phyloP scores from a whole-genome alignment of 1,139 yeast species.

The Groenewaldozyma auringiensis region DNA sequence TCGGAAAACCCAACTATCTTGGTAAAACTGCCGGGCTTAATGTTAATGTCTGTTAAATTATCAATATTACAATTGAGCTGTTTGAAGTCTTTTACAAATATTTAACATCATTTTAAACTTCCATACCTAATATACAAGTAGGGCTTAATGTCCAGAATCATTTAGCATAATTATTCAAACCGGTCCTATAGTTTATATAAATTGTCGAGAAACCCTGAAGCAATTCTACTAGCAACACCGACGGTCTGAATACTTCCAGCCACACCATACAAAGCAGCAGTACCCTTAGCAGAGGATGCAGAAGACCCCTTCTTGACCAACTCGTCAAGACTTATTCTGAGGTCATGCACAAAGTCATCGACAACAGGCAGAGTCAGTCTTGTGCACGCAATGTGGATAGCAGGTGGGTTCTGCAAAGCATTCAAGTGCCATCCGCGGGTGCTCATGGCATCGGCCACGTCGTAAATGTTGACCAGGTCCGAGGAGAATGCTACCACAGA shows the following conservation, averaged over 20 bases:
- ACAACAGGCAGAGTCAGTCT: slow-evolving; percentile 56
- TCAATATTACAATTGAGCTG: too few relatives aligned
- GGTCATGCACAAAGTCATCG: slow-evolving; percentile 52
- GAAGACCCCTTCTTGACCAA: slow-evolving; percentile 31
- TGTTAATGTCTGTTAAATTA: too few relatives aligned
- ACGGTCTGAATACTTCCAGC: slow-evolving; percentile 83
- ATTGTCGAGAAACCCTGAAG: slow-evolving; percentile 73
- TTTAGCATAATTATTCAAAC: too few relatives aligned
- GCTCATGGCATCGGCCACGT: slow-evolving; percentile 60
- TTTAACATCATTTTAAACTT: too few relatives aligned
- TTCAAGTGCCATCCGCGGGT: slow-evolving; percentile 84
- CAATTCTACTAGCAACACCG: slow-evolving; percentile 75
- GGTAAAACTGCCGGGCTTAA: too few relatives aligned
- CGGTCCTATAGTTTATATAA: slow-evolving; percentile 51
- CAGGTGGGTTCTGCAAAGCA: slow-evolving; percentile 81
- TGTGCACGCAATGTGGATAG: slow-evolving; percentile 85
- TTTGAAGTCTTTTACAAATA: too few relatives aligned
- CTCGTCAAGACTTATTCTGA: slow-evolving; percentile 43
- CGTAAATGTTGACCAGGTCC: slow-evolving; percentile 55
- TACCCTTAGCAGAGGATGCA: slow-evolving; percentile 34
- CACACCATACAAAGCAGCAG: slow-evolving; percentile 89
- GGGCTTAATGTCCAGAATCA: too few relatives aligned
- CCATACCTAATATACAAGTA: too few relatives aligned
- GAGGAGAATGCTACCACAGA: slow-evolving; percentile 77
- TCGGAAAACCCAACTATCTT: too few relatives aligned